Percentiles rank a stretch among this genome's conserved stretches.
Conservation (phyloP, 225 moss, liverwort and hornwort genomes). For the Takakia lepidozioides region DNA sequence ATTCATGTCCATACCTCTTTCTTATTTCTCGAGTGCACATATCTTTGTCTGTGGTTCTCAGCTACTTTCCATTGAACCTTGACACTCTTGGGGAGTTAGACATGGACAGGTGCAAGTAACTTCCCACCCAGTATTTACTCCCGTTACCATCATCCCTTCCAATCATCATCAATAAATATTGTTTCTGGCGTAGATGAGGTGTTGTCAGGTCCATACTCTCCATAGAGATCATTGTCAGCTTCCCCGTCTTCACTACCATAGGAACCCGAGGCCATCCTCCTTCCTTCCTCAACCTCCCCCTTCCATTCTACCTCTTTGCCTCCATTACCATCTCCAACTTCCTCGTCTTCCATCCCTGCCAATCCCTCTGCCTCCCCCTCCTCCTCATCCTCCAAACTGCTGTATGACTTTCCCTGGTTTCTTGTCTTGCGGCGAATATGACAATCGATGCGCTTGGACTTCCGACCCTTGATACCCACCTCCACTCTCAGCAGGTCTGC, state of each 20-base stretch:
- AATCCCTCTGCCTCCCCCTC: slow-evolving; percentile 3
- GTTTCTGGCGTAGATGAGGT: slow-evolving; percentile 26
- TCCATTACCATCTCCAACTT: not conserved
- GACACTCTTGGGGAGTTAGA: no score
- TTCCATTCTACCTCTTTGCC: no score
- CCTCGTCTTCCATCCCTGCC: slow-evolving; percentile 1
- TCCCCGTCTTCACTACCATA: slow-evolving; percentile 8
- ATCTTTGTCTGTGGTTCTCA: no score
- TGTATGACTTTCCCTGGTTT: slow-evolving; percentile 11
- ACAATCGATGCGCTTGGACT: slow-evolving; percentile 25
- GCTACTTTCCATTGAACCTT: no score
- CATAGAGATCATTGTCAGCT: slow-evolving; percentile 11
- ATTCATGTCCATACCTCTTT: no score
- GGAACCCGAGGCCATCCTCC: slow-evolving; percentile 4
- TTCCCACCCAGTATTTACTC: no score
- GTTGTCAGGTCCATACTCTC: slow-evolving; percentile 15
- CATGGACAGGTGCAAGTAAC: no score
- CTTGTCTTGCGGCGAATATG: slow-evolving; percentile 27
- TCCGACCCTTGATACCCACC: slow-evolving; percentile 35
- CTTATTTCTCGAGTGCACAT: no score
- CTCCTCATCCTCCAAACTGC: slow-evolving; percentile 5
- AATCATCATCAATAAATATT: slow-evolving; percentile 14
- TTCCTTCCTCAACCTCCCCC: no score
- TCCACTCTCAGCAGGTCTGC: slow-evolving; percentile 40
- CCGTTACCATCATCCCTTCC: no score